Conservation (phyloP, 495 filamentous ascomycete genomes). For the Clohesyomyces aquaticus region DNA sequence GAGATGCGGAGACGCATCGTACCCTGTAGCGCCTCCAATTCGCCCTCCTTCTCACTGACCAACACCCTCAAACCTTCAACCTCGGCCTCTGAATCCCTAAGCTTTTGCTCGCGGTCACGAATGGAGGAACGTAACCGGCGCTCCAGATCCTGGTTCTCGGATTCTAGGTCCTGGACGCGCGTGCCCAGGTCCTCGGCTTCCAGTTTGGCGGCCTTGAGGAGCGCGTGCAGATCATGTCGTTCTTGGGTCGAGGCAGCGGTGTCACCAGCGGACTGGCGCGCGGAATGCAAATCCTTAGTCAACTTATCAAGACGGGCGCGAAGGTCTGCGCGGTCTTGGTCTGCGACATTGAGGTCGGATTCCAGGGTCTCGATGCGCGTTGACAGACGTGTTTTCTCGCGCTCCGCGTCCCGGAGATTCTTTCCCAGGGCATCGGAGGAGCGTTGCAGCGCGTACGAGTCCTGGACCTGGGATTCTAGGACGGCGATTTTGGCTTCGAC, state of each 20-base stretch:
- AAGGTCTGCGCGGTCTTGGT: constrained; percentile 39
- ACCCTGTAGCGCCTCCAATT: constrained; percentile 17
- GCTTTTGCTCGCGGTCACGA: constrained; percentile 26
- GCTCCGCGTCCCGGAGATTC: constrained; percentile 38
- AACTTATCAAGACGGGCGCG: constrained; percentile 43
- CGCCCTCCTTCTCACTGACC: constrained; percentile 30
- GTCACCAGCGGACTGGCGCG: constrained; percentile 35
- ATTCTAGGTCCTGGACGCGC: constrained; percentile 38
- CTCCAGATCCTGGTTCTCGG: constrained; percentile 43
- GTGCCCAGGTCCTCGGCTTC: constrained; percentile 66
- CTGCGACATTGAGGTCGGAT: constrained; percentile 43
- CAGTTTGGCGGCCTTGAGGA: constrained; percentile 67
- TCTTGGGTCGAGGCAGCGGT: constrained; percentile 59
- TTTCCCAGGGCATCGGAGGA: constrained; percentile 37
- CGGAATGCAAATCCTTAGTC: constrained; percentile 45
- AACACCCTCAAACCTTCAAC: constrained; percentile 37
- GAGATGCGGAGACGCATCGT: constrained; percentile 2
- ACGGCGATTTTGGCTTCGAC: constrained; percentile 59
- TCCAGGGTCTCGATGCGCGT: constrained; percentile 22
- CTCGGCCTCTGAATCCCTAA: constrained; percentile 35
- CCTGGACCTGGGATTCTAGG: constrained; percentile 59
- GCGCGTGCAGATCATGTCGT: constrained; percentile 66
- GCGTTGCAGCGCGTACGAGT: constrained; percentile 29
- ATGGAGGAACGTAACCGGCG: constrained; percentile 23
- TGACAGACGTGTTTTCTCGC: constrained; percentile 26